These are phyloP conservation scores for Cajanus cajan DNA, from an alignment of 306 rosid genomes.

Conservation along the genomic window DNA sequence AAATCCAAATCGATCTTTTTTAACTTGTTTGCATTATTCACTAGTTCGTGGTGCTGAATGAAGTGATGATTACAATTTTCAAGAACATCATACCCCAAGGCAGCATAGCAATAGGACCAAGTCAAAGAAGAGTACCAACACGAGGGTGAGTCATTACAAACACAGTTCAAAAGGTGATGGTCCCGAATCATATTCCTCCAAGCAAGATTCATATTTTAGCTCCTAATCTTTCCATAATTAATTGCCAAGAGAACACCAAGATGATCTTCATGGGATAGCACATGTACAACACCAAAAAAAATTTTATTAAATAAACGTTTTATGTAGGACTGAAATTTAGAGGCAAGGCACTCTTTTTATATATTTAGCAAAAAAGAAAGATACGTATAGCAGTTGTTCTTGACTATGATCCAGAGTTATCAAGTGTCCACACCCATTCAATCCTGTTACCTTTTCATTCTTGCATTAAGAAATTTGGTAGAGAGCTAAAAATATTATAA, in stretches of 20 bases:
- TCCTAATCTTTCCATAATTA: neutral
- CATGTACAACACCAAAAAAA: neutral
- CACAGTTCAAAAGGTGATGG: neutral
- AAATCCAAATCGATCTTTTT: neutral
- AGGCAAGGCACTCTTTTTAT: neutral
- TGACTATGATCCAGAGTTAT: neutral
- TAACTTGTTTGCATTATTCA: neutral
- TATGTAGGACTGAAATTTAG: neutral
- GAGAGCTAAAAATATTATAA: neutral
- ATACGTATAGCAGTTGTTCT: neutral
- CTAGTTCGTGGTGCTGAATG: neutral
- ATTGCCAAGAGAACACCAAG: neutral
- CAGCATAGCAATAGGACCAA: neutral
- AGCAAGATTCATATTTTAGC: neutral
- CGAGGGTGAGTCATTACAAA: neutral
- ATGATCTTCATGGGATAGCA: neutral
- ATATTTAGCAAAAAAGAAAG: neutral
- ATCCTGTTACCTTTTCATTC: neutral
- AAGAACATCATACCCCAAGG: neutral
- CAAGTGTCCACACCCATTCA: neutral
- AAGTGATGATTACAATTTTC: neutral
- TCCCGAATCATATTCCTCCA: neutral
- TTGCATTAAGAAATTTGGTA: neutral
- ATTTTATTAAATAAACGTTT: neutral
- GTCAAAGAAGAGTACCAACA: neutral